Evolutionary conservation across 140 eudicot species (phyloP), one percentile per base, ranked within the genome.

Genomic region (Erigeron philadelphicus): DNA sequence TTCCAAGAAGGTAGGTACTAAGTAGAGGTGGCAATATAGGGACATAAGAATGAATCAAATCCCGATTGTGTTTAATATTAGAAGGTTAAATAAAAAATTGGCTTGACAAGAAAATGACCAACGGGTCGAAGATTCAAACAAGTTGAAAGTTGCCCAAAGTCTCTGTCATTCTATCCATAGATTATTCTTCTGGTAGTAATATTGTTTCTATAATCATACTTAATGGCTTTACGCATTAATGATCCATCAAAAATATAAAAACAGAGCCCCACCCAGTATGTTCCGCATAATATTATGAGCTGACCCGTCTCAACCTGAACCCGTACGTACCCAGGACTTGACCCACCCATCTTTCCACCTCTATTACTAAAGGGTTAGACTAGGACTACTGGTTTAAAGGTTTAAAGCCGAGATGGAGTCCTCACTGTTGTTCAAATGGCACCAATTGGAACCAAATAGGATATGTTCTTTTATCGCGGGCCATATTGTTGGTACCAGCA

Each of bases 361-460:
- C 25, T 17, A 53, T 21, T 16, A 16, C n/a, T 53, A 16, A 16
- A 8, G 16, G 59, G 16, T 9, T 16, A 19, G 25, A 53, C 64
- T 16, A 62, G 41, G 49, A 60, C 11, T 49, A 38, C 66, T 11
- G 17, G 16, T 18, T 23, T 74, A 35, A 64, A 54, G 17, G 16
- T 18, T 23, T 74, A 35, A 64, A 54, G 19, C 66, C 40, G 17
- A 64, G 66, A 38, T 54, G 57, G 71, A 69, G 67, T 71, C 21
- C 91, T 84, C 75, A 88, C 97, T 77, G 88, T 72, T 88, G 79
- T 76, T 82, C 83, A 42, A 88, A 76, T 53, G 87, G 95, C 69
- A 88, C 89, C 59, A 90, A 63, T 7, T 95, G 85, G 68, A 89
- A 91, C 96, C 97, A 88, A 73, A 91, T 74, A 61, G 96, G 96